A percentile compares a stretch with the other conserved stretches of the same genome.
phyloP scores from a whole-genome alignment of 139 green algal genomes.

The Chlorella sp. region DNA sequence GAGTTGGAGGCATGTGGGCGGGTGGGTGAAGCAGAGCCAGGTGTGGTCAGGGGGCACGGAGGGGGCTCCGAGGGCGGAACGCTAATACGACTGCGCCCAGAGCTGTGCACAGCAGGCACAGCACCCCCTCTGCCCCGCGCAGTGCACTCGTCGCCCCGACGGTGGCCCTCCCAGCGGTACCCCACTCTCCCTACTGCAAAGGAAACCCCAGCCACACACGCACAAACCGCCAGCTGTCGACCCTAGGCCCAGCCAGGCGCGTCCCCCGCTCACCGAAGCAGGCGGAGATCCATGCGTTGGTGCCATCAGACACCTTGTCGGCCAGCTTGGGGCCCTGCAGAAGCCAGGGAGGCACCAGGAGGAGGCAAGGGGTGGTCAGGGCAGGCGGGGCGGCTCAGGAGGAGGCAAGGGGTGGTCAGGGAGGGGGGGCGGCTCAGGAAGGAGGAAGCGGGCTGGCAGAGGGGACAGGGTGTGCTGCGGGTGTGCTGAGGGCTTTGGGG shows the following conservation, averaged over 20 bases:
- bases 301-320: slow-evolving; percentile 14
- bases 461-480: not conserved
- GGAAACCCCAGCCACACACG: not conserved
- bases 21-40: not conserved
- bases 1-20: not conserved
- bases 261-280: slow-evolving; percentile 17
- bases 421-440: too few relatives aligned
- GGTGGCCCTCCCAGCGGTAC: too few relatives aligned
- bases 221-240: too few relatives aligned
- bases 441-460: too few relatives aligned
- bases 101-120: not conserved
- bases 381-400: too few relatives aligned
- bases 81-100: too few relatives aligned
- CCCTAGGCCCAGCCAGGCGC: too few relatives aligned
- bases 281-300: slow-evolving; percentile 47
- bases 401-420: not conserved
- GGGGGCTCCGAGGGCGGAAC: too few relatives aligned
- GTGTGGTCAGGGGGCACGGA: not conserved
- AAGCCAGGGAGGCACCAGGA: not conserved
- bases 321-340: slow-evolving; percentile 28
- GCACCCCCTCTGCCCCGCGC: too few relatives aligned
- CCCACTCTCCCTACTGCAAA: too few relatives aligned
- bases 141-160: too few relatives aligned
- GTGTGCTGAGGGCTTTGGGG: too few relatives aligned
- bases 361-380: not conserved